phyloP scores from a whole-genome alignment of 345 rosid species.

The Eucalyptus curtisii region DNA sequence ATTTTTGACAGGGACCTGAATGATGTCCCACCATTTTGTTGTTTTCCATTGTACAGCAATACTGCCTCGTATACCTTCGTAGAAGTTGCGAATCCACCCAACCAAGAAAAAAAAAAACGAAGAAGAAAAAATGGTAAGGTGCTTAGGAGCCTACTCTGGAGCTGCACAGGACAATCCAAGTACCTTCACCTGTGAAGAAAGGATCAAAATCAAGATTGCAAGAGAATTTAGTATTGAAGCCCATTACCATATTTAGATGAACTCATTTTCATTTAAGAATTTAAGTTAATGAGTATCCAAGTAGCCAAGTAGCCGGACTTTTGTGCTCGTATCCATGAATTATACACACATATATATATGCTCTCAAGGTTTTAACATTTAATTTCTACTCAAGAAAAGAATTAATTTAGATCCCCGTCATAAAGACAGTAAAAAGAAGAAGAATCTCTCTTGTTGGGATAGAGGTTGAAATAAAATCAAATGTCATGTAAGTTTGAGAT shows the following conservation, averaged over 20 bases:
- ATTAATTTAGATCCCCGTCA: background rate
- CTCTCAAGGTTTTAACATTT: background rate
- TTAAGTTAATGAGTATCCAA: background rate
- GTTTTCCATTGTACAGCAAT: background rate
- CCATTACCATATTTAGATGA: background rate
- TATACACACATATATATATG: accelerated
- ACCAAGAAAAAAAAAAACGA: background rate
- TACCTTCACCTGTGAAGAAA: background rate
- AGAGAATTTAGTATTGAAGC: background rate
- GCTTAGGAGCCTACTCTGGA: background rate
- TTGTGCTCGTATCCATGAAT: background rate
- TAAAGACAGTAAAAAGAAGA: background rate
- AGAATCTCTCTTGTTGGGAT: background rate
- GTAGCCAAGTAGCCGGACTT: background rate
- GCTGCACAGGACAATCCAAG: background rate
- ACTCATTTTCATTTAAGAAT: background rate
- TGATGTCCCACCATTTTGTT: background rate
- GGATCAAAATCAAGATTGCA: background rate
- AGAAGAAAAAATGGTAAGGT: background rate
- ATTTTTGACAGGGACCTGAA: background rate
- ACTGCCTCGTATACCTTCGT: background rate
- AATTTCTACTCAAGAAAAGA: background rate
- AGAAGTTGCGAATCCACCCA: background rate
- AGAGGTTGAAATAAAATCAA: background rate
- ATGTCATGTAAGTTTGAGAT: background rate